Base-by-base conservation (phyloP, 441 rosid genomes). In the Iberis amara region DNA sequence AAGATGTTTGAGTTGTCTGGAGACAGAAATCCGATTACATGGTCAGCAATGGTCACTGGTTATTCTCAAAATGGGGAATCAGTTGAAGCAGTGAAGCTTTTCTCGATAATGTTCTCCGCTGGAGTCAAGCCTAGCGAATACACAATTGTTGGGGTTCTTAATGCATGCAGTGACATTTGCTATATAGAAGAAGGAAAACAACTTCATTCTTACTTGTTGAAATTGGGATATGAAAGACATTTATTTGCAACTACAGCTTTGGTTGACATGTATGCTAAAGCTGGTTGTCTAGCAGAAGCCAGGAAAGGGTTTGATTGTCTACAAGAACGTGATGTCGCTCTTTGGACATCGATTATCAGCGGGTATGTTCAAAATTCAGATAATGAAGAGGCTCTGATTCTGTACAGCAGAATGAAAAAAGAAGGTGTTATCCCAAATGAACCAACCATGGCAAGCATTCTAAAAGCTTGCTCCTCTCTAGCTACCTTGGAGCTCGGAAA, bases 231-330 rank as follows among this genome's bases (percentile, higher is more conserved):
- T 13, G 95, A 73, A 57, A 72, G 65, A 30, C 94, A 89, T 55
- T 66, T 86, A 32, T 84, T 71, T 52, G 74, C 88, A 9, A 52
- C 64, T 15, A 80, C 94, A 0, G 89, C 95, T 61, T 70, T 86
- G 75, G 89, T 82, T 70, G 91, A 89, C 71, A 83, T 89, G 95
- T 83, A 86, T 60, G 94, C 86, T n/a, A 89, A 86, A 70, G 79
- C 78, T 10, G 80, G 86, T 43, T 66, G 67, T 59, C 73, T 66
- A 30, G 65, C 27, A 50, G 85, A 77, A 48, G 91, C 95, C 30
- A 64, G 85, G 47, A 82, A 77, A 67, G 85, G 80, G 28, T 89
- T 89, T 66, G 65, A 80, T 55, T 56, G 57, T 68, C 61, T 89
- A 12, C 77, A 63, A 49, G 78, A 80, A 36, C 79, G 81, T 8